Conservation (phyloP, 345 rosid species). For the Brassica juncea region DNA sequence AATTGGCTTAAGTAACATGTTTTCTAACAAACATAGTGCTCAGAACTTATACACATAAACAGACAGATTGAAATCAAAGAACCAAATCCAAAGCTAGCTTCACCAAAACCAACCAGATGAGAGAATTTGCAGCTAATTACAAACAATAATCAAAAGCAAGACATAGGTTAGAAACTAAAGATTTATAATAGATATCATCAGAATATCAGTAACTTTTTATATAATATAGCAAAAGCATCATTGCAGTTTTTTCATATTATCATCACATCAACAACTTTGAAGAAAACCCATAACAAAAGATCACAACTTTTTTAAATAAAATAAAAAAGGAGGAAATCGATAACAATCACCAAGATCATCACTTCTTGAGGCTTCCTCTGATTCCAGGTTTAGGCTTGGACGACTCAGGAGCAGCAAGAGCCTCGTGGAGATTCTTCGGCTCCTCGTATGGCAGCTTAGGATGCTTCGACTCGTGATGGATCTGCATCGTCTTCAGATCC, state of each 20-base stretch:
- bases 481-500: slow-evolving; percentile 88
- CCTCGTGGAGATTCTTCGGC: slow-evolving; percentile 63
- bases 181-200: slow-evolving; percentile 15
- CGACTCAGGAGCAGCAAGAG: slow-evolving; percentile 37
- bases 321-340: background rate
- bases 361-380: slow-evolving; percentile 65
- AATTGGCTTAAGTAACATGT: background rate
- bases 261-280: slow-evolving; percentile 20
- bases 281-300: slow-evolving; percentile 6
- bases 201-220: slow-evolving; percentile 17
- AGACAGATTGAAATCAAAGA: background rate
- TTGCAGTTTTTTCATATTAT: slow-evolving; percentile 14
- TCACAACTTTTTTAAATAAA: background rate
- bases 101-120: background rate
- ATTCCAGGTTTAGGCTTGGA: slow-evolving; percentile 54
- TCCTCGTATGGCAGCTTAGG: slow-evolving; percentile 84
- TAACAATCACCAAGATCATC: slow-evolving; percentile 28
- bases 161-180: background rate
- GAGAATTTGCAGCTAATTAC: background rate
- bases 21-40: background rate
- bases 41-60: background rate
- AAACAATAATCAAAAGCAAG: background rate
- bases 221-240: slow-evolving; percentile 27
- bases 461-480: slow-evolving; percentile 91
- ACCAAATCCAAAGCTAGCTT: background rate